Percentiles rank a stretch among this genome's conserved stretches.
Conservation (phyloP, 129 eudicot species). For the Daucus carota region DH1_v3.0 NC_030388.2:12184501-12185000, state of each 20-base stretch:
- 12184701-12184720: conserved; percentile 3
- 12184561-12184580: conserved; percentile 51
- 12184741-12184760: conserved; percentile 53
- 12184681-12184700: background rate
- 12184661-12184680: background rate
- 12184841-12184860: no score
- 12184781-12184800: conserved; percentile 98
- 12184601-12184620: no score
- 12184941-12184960: background rate
- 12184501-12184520: background rate
- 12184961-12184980: background rate
- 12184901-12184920: background rate
- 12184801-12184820: background rate
- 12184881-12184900: background rate
- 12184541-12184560: conserved; percentile 43
- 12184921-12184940: no score
- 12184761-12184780: conserved; percentile 81
- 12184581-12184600: conserved; percentile 52
- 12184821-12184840: background rate
- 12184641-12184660: background rate
- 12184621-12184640: no score
- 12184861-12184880: background rate
- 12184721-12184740: conserved; percentile 49
- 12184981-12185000: background rate
- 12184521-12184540: conserved; percentile 37